Evolutionary conservation across 352 stramenopile species (phyloP).

Genomic region (Pythium grandisporangium): DNA sequence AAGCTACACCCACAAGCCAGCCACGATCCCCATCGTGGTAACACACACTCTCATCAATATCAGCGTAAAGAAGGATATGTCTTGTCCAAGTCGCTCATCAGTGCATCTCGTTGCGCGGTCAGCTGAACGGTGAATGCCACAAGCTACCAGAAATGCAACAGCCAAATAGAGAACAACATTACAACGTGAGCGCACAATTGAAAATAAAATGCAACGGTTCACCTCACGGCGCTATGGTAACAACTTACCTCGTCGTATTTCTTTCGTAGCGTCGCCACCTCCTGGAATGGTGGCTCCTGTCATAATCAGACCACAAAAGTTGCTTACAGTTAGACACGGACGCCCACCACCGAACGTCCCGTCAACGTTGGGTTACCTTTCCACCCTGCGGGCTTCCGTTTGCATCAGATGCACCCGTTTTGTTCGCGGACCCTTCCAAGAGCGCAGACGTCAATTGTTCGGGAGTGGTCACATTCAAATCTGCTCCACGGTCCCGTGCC

Average conservation of each 20-base stretch:
- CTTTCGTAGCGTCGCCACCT: constrained; percentile 66
- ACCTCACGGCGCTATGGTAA: too few relatives aligned
- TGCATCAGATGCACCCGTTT: neutral
- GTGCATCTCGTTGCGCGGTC: constrained; percentile 73
- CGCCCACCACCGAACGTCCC: neutral
- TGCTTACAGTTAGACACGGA: too few relatives aligned
- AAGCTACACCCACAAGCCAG: too few relatives aligned
- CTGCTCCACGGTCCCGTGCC: too few relatives aligned
- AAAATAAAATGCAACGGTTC: neutral
- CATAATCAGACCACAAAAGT: neutral
- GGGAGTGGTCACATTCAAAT: constrained; percentile 32
- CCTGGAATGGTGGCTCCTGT: constrained; percentile 44
- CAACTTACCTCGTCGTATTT: constrained; percentile 83
- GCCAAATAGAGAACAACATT: neutral
- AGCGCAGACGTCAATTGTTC: constrained; percentile 52
- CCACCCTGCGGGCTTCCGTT: too few relatives aligned
- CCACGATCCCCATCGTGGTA: too few relatives aligned
- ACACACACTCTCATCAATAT: neutral
- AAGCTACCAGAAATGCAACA: constrained; percentile 41
- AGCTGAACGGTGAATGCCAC: constrained; percentile 85
- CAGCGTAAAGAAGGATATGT: constrained; percentile 26
- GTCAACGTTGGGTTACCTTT: neutral
- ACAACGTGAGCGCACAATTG: neutral
- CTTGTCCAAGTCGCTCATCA: constrained; percentile 81
- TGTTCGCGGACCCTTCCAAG: constrained; percentile 23